Conservation (phyloP, 192 early-diverging fungal genomes). For the Coemansia sp. region DNA sequence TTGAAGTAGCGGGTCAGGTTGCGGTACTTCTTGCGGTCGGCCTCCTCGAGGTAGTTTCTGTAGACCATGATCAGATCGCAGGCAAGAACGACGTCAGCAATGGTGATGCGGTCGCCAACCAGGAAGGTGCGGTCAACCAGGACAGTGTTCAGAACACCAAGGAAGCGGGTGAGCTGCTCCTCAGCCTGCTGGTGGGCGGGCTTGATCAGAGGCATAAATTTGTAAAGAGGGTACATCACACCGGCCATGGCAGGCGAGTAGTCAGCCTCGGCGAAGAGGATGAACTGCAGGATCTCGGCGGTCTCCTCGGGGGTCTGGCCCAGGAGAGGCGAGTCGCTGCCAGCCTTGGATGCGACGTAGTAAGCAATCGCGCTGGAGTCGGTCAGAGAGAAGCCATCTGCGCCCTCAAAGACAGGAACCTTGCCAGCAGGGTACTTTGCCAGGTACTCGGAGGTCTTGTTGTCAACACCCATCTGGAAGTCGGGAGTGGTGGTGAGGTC, state of each 20-base stretch:
- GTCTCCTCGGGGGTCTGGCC: constrained; percentile 62
- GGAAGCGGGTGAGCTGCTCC: constrained; percentile 63
- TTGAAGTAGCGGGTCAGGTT: constrained; percentile 92
- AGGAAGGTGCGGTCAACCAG: constrained; percentile 87
- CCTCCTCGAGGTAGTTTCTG: constrained; percentile 55
- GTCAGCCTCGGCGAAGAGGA: constrained; percentile 63
- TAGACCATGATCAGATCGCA: constrained; percentile 35
- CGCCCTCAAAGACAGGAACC: constrained; percentile 83
- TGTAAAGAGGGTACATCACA: constrained; percentile 55
- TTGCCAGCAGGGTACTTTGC: constrained; percentile 93
- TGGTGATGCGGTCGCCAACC: constrained; percentile 89
- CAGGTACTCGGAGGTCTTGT: constrained; percentile 79
- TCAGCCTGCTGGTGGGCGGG: constrained; percentile 69
- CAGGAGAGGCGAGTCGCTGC: constrained; percentile 55
- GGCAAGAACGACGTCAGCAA: constrained; percentile 83
- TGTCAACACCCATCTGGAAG: constrained; percentile 69
- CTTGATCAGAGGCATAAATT: constrained; percentile 56
- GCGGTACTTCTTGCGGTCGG: constrained; percentile 81
- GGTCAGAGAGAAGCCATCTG: constrained; percentile 71
- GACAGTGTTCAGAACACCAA: constrained; percentile 75
- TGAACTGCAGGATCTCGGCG: constrained; percentile 64
- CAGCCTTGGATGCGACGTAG: constrained; percentile 62
- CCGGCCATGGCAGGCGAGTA: constrained; percentile 45
- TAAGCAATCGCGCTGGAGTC: constrained; percentile 92
- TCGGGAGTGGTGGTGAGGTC: constrained; percentile 63